phyloP scores from a whole-genome alignment of 768 basidiomycete genomes.

The Rickenella mellea region DNA sequence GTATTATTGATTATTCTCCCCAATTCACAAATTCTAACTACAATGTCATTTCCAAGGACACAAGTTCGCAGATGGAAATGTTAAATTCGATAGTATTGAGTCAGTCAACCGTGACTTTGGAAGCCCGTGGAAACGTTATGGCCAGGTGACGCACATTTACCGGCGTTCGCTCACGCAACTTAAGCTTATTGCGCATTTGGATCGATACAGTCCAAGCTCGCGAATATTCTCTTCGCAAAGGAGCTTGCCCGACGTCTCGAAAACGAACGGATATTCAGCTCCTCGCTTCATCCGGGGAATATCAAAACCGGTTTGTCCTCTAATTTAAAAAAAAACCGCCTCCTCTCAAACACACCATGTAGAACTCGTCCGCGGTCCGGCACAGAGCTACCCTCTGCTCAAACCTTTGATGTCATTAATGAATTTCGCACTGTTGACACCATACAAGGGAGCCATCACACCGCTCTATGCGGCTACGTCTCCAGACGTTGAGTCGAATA shows the following conservation, averaged over 20 bases:
- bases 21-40: not conserved
- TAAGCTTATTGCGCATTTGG: not conserved
- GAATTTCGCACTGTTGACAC: not conserved
- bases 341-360: too few species aligned
- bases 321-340: too few species aligned
- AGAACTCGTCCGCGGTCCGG: slow-evolving; percentile 2
- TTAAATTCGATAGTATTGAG: not conserved
- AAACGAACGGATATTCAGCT: not conserved
- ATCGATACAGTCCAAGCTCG: slow-evolving; percentile 9
- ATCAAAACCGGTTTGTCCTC: slow-evolving; percentile 5
- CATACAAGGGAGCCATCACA: slow-evolving; percentile 7
- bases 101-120: slow-evolving; percentile 2
- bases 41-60: not conserved
- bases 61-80: not conserved
- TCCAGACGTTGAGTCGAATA: slow-evolving; percentile 14
- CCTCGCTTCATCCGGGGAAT: not conserved
- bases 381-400: not conserved
- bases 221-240: slow-evolving; percentile 11
- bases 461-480: slow-evolving; percentile 23
- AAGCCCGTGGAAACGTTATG: slow-evolving; percentile 3
- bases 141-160: not conserved
- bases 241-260: slow-evolving; percentile 5
- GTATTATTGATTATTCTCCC: not conserved
- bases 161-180: not conserved
- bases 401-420: not conserved